Evolutionary conservation across 2,329 filamentous ascomycete species (phyloP), one percentile per base, ranked within the genome.

Genomic region (Colletotrichum gigasporum): DNA sequence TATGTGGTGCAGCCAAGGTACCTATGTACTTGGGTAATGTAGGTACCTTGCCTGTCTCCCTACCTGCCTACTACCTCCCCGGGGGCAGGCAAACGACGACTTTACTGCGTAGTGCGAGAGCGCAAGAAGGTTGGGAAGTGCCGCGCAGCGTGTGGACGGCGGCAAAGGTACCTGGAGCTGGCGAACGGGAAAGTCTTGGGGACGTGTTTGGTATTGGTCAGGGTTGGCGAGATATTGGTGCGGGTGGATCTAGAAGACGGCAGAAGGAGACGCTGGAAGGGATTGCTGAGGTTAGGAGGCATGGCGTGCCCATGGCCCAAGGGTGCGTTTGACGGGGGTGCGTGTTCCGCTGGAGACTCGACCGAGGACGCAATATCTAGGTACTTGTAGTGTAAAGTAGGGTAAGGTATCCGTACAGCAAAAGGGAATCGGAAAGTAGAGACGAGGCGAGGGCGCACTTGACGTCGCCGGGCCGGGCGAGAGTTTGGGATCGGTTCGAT

Each of bases 161-260:
- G 30, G 22, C 28, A 16, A 24, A 9, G 58, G 58, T 41, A 57
- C 41, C 24, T 41, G 16, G 52, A 24, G n/a, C n/a, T n/a, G n/a
- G n/a, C n/a, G n/a, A n/a, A n/a, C n/a, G n/a, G n/a, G n/a, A n/a
- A n/a, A n/a, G n/a, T n/a, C n/a, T n/a, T n/a, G 26, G 42, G 22
- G 28, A 8, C 2, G 18, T 16, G 32, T 52, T 22, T 44, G 10
- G 26, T 63, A 63, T 63, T 60, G 55, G 54, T 41, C 56, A 44
- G 55, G 60, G 55, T 52, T 59, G 45, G n/a, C 39, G 60, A 52
- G 54, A 50, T 60, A 63, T 63, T 60, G 45, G 60, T 59, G 54
- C 54, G 54, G 18, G 60, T 63, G 60, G 47, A 45, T 52, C 60
- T 60, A n/a, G 32, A 39, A 41, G 55, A 30, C 39, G 54, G 60